Percentiles rank a stretch among this genome's conserved stretches.
These are phyloP conservation scores for Erysiphe neolycopersici DNA, from an alignment of 2,329 filamentous ascomycete species.

Conservation along the genomic window DNA sequence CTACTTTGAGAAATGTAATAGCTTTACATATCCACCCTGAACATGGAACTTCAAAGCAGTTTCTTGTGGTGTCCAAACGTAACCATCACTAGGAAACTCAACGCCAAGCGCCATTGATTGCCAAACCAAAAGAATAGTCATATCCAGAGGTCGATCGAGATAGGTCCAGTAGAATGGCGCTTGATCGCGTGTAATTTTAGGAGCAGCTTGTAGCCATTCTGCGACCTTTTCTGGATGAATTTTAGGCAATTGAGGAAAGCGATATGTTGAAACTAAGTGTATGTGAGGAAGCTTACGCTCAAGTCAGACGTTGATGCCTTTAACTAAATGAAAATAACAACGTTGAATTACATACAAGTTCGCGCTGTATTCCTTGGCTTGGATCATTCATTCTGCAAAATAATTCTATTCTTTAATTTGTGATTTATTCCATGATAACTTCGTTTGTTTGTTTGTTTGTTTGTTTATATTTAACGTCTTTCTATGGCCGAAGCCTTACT, in stretches of 20 bases:
- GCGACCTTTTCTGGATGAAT: conserved; percentile 54
- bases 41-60: conserved; percentile 47
- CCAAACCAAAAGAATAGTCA: conserved; percentile 66
- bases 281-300: conserved; percentile 28
- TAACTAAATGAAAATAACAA: too few species aligned
- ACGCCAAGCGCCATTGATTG: conserved; percentile 49
- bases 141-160: conserved; percentile 56
- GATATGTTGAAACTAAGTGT: conserved; percentile 63
- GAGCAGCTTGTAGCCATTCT: conserved; percentile 59
- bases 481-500: too few species aligned
- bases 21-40: conserved; percentile 35
- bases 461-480: too few species aligned
- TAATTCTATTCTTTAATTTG: neutral
- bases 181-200: conserved; percentile 59
- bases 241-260: conserved; percentile 47
- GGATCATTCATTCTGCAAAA: conserved; percentile 17
- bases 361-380: conserved; percentile 18
- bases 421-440: too few species aligned
- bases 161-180: conserved; percentile 87
- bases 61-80: conserved; percentile 70
- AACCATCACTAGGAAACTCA: conserved; percentile 73
- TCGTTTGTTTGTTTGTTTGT: too few species aligned
- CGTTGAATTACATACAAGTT: conserved; percentile 15
- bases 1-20: neutral
- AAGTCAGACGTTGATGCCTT: conserved; percentile 1